Base-by-base conservation (phyloP, 805 yeast species). In the Wickerhamomyces hampshirensis region DNA sequence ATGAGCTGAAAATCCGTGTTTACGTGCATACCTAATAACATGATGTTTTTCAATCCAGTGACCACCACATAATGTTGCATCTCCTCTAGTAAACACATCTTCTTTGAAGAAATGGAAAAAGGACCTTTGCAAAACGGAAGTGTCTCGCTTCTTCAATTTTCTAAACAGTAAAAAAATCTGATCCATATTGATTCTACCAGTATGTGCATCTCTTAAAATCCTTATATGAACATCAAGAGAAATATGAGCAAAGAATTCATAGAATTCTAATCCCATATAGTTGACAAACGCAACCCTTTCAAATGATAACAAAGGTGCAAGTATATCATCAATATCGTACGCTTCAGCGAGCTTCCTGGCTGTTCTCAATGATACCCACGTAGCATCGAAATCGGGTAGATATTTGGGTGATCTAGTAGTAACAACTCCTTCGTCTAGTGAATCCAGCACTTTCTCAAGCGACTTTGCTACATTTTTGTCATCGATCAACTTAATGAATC, bases 51-150 rank as follows among this genome's bases (percentile, higher is more conserved):
- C 34, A 18, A 55, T 45, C 61, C 61, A 56, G 26, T 42, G 47
- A 2, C 61, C 61, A 16, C 61, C 61, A 38, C 56, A 50, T 6
- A 56, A 30, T 1, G 60, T 45, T 1, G 31, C 31, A 15, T 56
- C 61, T 28, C 45, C 44, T 37, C 38, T 42, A 10, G 39, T 35
- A 11, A 29, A 23, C 6, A 50, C 23, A 8, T 37, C 35, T 5
- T 29, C 30, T 24, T 37, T 40, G 26, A 41, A 41, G 5, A 34
- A 31, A 1, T 16, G 34, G 17, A 39, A 39, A 23, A 54, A 48
- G 1, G 49, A 29, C 21, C 53, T 42, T 11, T 44, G 23, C 5
- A 44, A 14, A 5, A 30, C 21, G 3, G 40, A 39, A 2, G 38
- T 31, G 4, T 38, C 24, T 2, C 50, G 46, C 24, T 42, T 40